A percentile compares a stretch with the other conserved stretches of the same genome.
phyloP scores from a whole-genome alignment of 371 early-diverging fungal genomes.

The Mortierella sp. region DNA sequence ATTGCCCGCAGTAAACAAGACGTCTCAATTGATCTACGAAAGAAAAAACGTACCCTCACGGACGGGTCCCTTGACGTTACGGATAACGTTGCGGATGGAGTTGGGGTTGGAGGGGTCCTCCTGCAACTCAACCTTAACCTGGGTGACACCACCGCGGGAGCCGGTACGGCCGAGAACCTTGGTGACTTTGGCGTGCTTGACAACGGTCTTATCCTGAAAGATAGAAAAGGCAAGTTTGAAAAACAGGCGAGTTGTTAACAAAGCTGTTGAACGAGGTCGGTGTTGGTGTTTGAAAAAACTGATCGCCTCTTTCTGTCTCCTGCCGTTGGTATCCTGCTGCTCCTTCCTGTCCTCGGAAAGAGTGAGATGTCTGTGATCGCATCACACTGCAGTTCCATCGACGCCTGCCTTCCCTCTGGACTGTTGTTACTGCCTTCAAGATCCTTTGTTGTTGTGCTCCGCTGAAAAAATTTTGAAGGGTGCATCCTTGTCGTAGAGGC shows the following conservation, averaged over 20 bases:
- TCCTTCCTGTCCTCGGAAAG: not conserved
- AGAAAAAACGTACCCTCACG: conserved; percentile 74
- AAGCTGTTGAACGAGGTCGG: not conserved
- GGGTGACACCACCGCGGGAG: conserved; percentile 99
- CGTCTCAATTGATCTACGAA: not conserved
- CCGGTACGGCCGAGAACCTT: conserved; percentile 99
- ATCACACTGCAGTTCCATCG: not conserved
- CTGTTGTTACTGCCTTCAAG: not conserved
- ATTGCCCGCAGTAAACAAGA: not conserved
- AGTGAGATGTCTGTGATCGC: conserved; percentile 1
- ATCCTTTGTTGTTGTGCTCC: not conserved
- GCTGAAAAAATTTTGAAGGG: not conserved
- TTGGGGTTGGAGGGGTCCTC: conserved; percentile 78
- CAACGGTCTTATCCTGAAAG: conserved; percentile 77
- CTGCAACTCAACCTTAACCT: conserved; percentile 98
- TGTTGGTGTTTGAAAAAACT: not conserved
- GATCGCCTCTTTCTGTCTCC: not conserved
- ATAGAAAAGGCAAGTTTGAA: not conserved
- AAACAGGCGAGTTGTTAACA: not conserved
- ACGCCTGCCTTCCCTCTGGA: not conserved
- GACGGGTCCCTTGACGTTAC: conserved; percentile 99
- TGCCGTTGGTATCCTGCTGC: not conserved
- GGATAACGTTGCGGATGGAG: conserved; percentile 95
- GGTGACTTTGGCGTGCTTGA: conserved; percentile 95
- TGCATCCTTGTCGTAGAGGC: not conserved